phyloP scores from a whole-genome alignment of 2,329 filamentous ascomycete genomes.

The Triangularia verruculosa region DNA sequence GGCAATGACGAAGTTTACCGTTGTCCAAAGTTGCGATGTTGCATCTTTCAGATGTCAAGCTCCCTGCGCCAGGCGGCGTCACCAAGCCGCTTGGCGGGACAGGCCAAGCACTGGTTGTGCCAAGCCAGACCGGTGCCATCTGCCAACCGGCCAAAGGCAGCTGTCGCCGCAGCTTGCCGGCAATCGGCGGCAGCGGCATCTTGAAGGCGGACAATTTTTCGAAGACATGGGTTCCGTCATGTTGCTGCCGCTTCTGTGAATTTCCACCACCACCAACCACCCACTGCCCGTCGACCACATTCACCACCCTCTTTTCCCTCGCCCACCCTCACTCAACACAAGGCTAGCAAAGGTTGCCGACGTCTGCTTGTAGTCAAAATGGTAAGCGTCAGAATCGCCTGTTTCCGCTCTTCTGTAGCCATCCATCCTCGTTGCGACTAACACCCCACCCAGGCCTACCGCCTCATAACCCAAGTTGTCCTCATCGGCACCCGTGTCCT shows the following conservation, averaged over 20 bases:
- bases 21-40: constrained; percentile 28
- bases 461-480: constrained; percentile 90
- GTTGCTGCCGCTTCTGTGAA: constrained; percentile 15
- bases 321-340: not conserved
- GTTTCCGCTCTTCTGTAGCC: not conserved
- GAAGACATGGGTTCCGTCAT: constrained; percentile 20
- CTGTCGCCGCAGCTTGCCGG: constrained; percentile 22
- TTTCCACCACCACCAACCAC: constrained; percentile 16
- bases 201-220: constrained; percentile 23
- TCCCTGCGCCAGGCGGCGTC: constrained; percentile 7
- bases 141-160: not conserved
- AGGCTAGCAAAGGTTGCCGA: not conserved
- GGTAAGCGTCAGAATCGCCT: not conserved
- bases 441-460: constrained; percentile 68
- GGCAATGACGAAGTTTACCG: not conserved
- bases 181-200: constrained; percentile 24
- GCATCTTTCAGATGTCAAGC: constrained; percentile 26
- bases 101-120: not conserved
- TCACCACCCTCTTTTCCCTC: not conserved
- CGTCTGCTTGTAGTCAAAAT: not conserved
- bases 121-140: not conserved
- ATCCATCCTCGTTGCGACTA: not conserved
- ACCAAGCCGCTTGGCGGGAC: not conserved
- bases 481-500: constrained; percentile 87
- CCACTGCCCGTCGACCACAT: constrained; percentile 7